Evolutionary conservation across 129 eudicot genomes (phyloP).

Genomic region (Flaveria trinervia): DNA sequence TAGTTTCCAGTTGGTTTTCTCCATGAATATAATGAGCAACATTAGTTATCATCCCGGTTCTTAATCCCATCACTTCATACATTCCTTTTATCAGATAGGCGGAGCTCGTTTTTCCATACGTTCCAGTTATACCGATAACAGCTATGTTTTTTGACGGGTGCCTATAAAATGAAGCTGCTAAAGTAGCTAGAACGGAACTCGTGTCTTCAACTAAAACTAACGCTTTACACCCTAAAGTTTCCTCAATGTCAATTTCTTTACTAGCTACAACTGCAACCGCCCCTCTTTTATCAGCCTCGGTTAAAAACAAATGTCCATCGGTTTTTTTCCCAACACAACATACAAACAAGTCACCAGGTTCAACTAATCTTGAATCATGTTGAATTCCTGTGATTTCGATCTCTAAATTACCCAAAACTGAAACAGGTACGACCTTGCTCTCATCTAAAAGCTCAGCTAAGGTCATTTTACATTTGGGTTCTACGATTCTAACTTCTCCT

Average conservation of each 20-base stretch:
- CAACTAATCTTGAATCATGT: slow-evolving; percentile 84
- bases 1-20: slow-evolving; percentile 72
- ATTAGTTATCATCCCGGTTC: slow-evolving; percentile 87
- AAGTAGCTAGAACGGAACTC: slow-evolving; percentile 60
- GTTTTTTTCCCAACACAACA: slow-evolving; percentile 76
- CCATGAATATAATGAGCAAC: slow-evolving; percentile 80
- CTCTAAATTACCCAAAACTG: slow-evolving; percentile 86
- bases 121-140: slow-evolving; percentile 84
- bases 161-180: slow-evolving; percentile 81
- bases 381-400: slow-evolving; percentile 90
- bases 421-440: slow-evolving; percentile 79
- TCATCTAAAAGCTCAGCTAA: slow-evolving; percentile 93
- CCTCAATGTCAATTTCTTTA: slow-evolving; percentile 86
- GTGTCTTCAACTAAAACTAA: slow-evolving; percentile 95
- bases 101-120: slow-evolving; percentile 83
- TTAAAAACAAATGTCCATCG: slow-evolving; percentile 77
- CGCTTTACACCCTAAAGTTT: slow-evolving; percentile 89
- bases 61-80: slow-evolving; percentile 94
- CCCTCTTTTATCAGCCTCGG: slow-evolving; percentile 97
- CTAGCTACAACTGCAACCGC: slow-evolving; percentile 99
- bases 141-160: slow-evolving; percentile 78
- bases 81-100: slow-evolving; percentile 70
- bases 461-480: slow-evolving; percentile 86
- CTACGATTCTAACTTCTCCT: slow-evolving; percentile 68
- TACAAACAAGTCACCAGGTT: slow-evolving; percentile 88